Conservation (phyloP, 2,329 filamentous ascomycete species). For the Fusarium albosuccineum region DNA sequence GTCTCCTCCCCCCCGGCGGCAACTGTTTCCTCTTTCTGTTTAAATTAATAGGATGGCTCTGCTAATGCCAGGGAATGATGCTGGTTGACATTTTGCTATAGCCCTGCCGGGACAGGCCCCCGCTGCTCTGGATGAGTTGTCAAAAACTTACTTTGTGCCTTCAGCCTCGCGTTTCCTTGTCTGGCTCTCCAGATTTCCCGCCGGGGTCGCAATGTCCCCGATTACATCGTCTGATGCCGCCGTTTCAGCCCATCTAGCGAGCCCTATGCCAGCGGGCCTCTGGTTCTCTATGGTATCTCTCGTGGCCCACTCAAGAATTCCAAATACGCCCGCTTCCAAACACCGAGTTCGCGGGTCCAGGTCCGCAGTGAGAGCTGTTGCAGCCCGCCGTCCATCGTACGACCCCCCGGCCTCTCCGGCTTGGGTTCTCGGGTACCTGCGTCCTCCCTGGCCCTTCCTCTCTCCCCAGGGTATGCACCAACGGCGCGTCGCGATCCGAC, state of each 20-base stretch:
- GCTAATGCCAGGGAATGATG: slow-evolving; percentile 27
- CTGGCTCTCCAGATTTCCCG: neutral
- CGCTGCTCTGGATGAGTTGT: slow-evolving; percentile 35
- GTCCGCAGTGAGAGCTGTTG: slow-evolving; percentile 1
- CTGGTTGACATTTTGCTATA: slow-evolving; percentile 16
- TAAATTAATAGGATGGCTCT: neutral
- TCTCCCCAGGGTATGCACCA: slow-evolving; percentile 6
- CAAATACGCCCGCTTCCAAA: neutral
- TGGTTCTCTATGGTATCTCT: neutral
- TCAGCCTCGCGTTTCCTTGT: slow-evolving; percentile 24
- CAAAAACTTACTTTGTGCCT: slow-evolving; percentile 4
- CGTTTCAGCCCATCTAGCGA: slow-evolving; percentile 8
- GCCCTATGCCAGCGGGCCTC: neutral
- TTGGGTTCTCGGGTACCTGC: slow-evolving; percentile 34
- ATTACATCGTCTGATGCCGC: slow-evolving; percentile 3
- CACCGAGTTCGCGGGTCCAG: slow-evolving; percentile 7
- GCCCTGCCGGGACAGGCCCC: slow-evolving; percentile 14
- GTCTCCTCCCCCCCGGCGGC: slow-evolving; percentile 8
- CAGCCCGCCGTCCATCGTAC: slow-evolving; percentile 5
- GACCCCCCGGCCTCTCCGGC: slow-evolving; percentile 8
- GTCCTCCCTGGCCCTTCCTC: slow-evolving; percentile 15
- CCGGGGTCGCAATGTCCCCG: neutral
- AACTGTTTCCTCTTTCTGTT: slow-evolving; percentile 20
- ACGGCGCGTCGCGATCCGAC: slow-evolving; percentile 26
- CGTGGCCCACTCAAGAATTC: neutral